These are phyloP conservation scores for Macrocybe gigantea DNA, from an alignment of 768 basidiomycete species.

Conservation along the genomic window DNA sequence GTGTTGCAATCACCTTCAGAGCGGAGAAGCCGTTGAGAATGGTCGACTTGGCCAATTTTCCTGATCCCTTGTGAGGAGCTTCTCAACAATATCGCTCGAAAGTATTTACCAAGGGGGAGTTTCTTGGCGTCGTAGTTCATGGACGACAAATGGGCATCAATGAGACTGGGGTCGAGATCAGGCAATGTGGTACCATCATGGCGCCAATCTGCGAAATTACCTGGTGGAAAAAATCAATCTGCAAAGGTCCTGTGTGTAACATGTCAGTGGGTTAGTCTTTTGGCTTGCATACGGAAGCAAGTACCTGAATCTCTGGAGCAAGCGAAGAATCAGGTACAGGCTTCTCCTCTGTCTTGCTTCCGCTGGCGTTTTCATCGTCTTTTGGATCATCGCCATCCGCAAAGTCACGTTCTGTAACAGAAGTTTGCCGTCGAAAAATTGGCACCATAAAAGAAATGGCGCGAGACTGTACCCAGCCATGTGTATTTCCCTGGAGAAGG, in stretches of 20 bases:
- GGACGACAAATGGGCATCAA: constrained; percentile 47
- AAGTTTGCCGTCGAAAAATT: background rate
- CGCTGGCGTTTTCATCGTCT: constrained; percentile 19
- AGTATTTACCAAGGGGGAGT: constrained; percentile 44
- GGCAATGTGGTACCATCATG: background rate
- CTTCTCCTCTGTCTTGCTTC: constrained; percentile 24
- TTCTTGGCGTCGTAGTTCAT: constrained; percentile 68
- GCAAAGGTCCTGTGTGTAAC: constrained; percentile 31
- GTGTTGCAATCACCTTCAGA: constrained; percentile 35
- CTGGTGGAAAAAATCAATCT: constrained; percentile 46
- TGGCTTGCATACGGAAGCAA: background rate
- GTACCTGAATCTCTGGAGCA: constrained; percentile 37
- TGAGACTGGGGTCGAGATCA: constrained; percentile 28
- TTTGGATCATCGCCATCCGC: constrained; percentile 42
- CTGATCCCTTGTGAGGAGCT: constrained; percentile 17
- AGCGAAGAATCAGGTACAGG: constrained; percentile 43
- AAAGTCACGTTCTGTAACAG: constrained; percentile 41
- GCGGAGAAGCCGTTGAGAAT: constrained; percentile 55
- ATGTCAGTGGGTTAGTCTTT: too few species aligned
- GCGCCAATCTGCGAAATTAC: constrained; percentile 17
- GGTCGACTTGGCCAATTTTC: constrained; percentile 56
- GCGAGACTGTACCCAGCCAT: constrained; percentile 41
- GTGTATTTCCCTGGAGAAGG: constrained; percentile 46
- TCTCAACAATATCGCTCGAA: background rate
- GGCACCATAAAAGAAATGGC: background rate